Conservation (phyloP, 2,329 filamentous ascomycete genomes). For the Metarhizium robertsii region DNA sequence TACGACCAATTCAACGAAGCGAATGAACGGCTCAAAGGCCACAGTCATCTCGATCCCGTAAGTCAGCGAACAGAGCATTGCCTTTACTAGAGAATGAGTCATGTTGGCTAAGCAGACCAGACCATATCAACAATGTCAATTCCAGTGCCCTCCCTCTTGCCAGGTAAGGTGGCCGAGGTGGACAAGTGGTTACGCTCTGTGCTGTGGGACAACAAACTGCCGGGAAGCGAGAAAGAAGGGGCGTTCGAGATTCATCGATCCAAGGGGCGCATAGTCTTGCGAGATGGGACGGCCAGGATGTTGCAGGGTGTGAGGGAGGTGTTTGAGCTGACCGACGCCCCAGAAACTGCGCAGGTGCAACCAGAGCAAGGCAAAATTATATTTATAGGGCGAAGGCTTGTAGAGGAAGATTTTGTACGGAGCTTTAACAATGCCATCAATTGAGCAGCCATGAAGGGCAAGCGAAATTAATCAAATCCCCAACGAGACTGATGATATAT, state of each 20-base stretch:
- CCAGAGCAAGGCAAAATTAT: constrained; percentile 47
- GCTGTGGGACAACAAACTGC: constrained; percentile 69
- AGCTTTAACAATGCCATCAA: constrained; percentile 27
- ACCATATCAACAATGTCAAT: constrained; percentile 79
- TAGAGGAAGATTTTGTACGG: constrained; percentile 38
- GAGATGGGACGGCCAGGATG: constrained; percentile 59
- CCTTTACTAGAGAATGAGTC: not conserved
- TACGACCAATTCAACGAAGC: constrained; percentile 75
- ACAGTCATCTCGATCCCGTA: constrained; percentile 85
- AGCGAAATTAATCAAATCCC: not conserved
- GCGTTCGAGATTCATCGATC: constrained; percentile 76
- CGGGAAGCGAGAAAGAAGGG: constrained; percentile 26
- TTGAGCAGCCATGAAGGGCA: constrained; percentile 4
- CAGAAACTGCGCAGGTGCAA: constrained; percentile 19
- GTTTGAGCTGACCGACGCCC: constrained; percentile 76
- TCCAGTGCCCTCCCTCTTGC: constrained; percentile 49
- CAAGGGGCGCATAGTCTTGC: constrained; percentile 67
- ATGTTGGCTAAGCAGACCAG: constrained; percentile 29
- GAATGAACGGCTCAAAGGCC: constrained; percentile 65
- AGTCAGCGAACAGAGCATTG: constrained; percentile 16
- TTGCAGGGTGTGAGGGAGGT: constrained; percentile 89
- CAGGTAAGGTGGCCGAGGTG: constrained; percentile 50
- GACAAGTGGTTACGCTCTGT: constrained; percentile 77
- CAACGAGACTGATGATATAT: not conserved
- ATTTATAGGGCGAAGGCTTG: constrained; percentile 50